A percentile compares a stretch with the other conserved stretches of the same genome.
phyloP scores from a whole-genome alignment of 164 flowering plant species.

The Vitis labrusca region DNA sequence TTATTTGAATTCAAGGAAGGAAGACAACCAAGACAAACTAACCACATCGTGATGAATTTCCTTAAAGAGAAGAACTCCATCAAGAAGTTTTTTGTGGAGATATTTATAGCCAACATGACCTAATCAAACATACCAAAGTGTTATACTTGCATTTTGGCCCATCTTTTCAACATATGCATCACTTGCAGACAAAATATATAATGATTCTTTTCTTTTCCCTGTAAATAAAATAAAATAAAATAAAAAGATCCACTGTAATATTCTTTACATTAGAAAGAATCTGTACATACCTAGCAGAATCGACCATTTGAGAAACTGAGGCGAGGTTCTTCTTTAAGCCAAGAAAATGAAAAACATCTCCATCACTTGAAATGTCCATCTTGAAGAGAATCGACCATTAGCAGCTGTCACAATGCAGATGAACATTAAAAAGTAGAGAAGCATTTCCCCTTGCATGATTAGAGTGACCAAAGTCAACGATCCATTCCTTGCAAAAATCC shows the following conservation, averaged over 20 bases:
- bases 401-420: background rate
- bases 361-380: no score
- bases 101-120: slow-evolving; percentile 24
- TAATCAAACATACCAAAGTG: slow-evolving; percentile 27
- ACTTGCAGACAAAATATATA: slow-evolving; percentile 19
- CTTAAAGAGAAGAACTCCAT: slow-evolving; percentile 9
- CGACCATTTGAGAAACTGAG: slow-evolving; percentile 15
- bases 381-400: no score
- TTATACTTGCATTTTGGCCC: slow-evolving; percentile 12
- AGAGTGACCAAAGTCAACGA: background rate
- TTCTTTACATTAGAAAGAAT: background rate
- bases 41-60: slow-evolving; percentile 13
- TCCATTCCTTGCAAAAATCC: background rate
- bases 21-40: slow-evolving; percentile 20
- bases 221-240: slow-evolving; percentile 11
- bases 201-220: slow-evolving; percentile 8
- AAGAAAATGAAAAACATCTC: slow-evolving; percentile 11
- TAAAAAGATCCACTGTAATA: background rate
- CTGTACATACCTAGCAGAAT: slow-evolving; percentile 4
- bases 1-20: slow-evolving; percentile 19
- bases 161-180: slow-evolving; percentile 24
- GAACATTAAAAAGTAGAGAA: background rate
- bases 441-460: background rate
- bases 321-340: slow-evolving; percentile 15
- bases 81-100: slow-evolving; percentile 20